phyloP scores from a whole-genome alignment of 192 early-diverging fungal genomes.

The Coemansia sp. region DNA sequence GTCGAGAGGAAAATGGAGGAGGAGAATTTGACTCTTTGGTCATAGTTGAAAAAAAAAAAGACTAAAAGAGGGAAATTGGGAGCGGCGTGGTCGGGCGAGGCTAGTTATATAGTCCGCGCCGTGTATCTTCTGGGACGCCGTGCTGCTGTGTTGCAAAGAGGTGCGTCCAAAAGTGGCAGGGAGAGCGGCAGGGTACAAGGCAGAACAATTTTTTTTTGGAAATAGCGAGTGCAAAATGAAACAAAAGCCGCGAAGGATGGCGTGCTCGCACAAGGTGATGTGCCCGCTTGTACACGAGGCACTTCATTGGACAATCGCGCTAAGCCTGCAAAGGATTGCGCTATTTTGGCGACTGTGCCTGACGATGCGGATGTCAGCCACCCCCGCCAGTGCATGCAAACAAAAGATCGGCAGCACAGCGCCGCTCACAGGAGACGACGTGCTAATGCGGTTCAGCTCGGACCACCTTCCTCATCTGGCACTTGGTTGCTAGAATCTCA shows the following conservation, averaged over 20 bases:
- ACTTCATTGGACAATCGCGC: slow-evolving; percentile 2
- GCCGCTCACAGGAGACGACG: background rate
- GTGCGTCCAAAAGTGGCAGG: too few species aligned
- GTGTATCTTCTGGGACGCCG: too few species aligned
- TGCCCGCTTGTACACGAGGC: background rate
- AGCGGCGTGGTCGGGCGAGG: background rate
- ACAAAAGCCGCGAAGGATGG: background rate
- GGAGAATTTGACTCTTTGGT: slow-evolving; percentile 7
- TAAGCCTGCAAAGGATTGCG: slow-evolving; percentile 1
- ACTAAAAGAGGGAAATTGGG: background rate
- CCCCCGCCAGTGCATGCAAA: background rate
- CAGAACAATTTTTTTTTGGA: too few species aligned
- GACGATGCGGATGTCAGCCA: background rate
- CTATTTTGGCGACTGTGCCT: slow-evolving; percentile 7
- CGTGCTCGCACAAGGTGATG: slow-evolving; percentile 8
- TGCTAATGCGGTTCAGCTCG: background rate
- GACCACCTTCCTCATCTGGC: background rate
- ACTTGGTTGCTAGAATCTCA: slow-evolving; percentile 6
- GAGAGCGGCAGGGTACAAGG: too few species aligned
- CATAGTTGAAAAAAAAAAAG: slow-evolving; percentile 8
- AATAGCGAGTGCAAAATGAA: too few species aligned
- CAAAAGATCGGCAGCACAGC: background rate
- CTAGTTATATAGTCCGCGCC: slow-evolving; percentile 11
- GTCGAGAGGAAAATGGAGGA: slow-evolving; percentile 11
- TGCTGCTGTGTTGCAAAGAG: background rate